A percentile compares a stretch with the other conserved stretches of the same genome.
Evolutionary conservation across 768 basidiomycete genomes (phyloP).

Genomic region (Dictyophora rubrovolvata): DNA sequence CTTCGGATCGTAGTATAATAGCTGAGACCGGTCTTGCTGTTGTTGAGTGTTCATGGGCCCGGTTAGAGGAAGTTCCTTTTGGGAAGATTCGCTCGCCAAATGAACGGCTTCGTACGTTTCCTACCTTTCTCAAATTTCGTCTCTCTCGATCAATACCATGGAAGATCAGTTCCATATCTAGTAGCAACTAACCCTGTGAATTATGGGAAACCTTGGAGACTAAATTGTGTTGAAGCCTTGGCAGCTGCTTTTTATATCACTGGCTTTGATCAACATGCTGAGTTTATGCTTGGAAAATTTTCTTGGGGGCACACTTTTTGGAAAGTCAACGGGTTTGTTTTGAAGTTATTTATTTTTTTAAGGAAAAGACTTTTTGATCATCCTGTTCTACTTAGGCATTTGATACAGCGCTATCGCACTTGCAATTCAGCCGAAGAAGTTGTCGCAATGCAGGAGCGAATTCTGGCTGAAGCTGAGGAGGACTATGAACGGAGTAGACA

Average conservation of each 20-base stretch:
- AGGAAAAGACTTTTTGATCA: background rate
- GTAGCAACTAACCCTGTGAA: slow-evolving; percentile 95
- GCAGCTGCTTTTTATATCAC: slow-evolving; percentile 94
- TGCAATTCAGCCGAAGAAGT: slow-evolving; percentile 59
- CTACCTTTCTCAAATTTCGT: background rate
- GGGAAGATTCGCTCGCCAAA: slow-evolving; percentile 87
- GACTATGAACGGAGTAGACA: slow-evolving; percentile 49
- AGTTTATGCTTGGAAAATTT: slow-evolving; percentile 67
- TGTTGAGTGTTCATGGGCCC: slow-evolving; percentile 98
- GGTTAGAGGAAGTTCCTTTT: slow-evolving; percentile 91
- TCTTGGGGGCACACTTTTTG: slow-evolving; percentile 89
- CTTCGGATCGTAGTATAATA: slow-evolving; percentile 76
- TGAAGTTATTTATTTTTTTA: background rate
- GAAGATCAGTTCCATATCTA: slow-evolving; percentile 75
- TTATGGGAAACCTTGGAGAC: slow-evolving; percentile 93
- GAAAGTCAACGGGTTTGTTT: slow-evolving; percentile 55
- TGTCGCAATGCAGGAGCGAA: slow-evolving; percentile 46
- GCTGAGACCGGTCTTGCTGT: slow-evolving; percentile 74
- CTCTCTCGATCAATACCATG: background rate
- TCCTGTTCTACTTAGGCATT: slow-evolving; percentile 28
- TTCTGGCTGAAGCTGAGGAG: slow-evolving; percentile 59
- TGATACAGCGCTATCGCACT: slow-evolving; percentile 66
- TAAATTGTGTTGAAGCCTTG: slow-evolving; percentile 91
- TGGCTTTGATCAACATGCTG: slow-evolving; percentile 74
- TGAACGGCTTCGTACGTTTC: slow-evolving; percentile 73